A percentile compares a stretch with the other conserved stretches of the same genome.
Conservation (phyloP, 202 grass and related monocot species). For the Carex arenaria region DNA sequence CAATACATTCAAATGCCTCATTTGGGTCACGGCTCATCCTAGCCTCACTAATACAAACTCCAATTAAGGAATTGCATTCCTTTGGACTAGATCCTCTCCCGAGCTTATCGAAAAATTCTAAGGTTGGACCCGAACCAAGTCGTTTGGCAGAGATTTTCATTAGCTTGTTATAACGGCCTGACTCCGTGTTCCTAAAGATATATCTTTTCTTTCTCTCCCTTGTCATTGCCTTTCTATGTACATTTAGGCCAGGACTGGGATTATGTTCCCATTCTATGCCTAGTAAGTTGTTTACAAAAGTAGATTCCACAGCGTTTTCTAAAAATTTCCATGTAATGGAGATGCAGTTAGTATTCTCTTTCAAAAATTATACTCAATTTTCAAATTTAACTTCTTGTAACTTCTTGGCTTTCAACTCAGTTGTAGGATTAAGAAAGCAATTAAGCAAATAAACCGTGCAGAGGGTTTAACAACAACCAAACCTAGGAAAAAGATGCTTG, state of each 20-base stretch:
- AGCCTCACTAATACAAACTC: slow-evolving; percentile 46
- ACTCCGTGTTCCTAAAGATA: slow-evolving; percentile 75
- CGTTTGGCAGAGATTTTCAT: slow-evolving; percentile 58
- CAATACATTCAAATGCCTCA: slow-evolving; percentile 50
- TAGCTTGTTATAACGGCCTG: slow-evolving; percentile 51
- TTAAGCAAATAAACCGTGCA: not conserved
- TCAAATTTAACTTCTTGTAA: not conserved
- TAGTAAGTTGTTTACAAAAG: slow-evolving; percentile 50
- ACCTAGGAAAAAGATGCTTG: not conserved
- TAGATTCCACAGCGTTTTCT: slow-evolving; percentile 11
- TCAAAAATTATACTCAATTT: not conserved
- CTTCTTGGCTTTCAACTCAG: not conserved
- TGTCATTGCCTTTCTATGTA: slow-evolving; percentile 37
- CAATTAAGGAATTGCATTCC: slow-evolving; percentile 71
- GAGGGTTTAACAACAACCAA: not conserved
- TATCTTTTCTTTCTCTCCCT: slow-evolving; percentile 68
- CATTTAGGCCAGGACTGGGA: not conserved
- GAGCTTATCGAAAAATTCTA: slow-evolving; percentile 61
- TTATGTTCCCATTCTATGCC: slow-evolving; percentile 55
- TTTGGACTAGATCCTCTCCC: slow-evolving; percentile 68
- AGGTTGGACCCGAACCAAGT: slow-evolving; percentile 45
- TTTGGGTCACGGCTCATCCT: slow-evolving; percentile 43
- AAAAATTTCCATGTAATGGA: not conserved
- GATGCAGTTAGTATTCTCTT: not conserved
- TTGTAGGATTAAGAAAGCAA: not conserved